Evolutionary conservation across 169 alveolate genomes (phyloP).

Genomic region (Pseudocohnilembus persalinus): DNA sequence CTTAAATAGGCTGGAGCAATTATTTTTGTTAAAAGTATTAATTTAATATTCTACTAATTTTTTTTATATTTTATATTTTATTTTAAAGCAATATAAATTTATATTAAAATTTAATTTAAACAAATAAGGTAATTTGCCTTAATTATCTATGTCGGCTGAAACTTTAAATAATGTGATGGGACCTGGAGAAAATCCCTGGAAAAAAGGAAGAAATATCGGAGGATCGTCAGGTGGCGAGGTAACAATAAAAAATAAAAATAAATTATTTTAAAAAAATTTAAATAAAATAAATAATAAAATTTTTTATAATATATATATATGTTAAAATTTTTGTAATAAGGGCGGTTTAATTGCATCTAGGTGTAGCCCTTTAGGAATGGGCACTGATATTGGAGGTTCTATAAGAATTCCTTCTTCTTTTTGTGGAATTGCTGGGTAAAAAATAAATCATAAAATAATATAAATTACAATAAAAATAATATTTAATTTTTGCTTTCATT

Average conservation of each 20-base stretch:
- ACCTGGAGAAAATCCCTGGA: slow-evolving; percentile 58
- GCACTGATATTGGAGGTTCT: slow-evolving; percentile 72
- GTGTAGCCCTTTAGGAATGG: slow-evolving; percentile 62
- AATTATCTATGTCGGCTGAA: slow-evolving; percentile 53
- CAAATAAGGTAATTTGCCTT: slow-evolving; percentile 61
- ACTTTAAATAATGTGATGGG: slow-evolving; percentile 63
- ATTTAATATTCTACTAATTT: too few species aligned
- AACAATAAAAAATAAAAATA: too few species aligned
- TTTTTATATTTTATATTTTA: too few species aligned
- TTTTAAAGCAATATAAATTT: too few species aligned
- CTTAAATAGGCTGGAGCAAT: background rate
- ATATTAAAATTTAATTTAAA: too few species aligned
- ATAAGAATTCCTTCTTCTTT: slow-evolving; percentile 69
- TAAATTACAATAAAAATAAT: background rate
- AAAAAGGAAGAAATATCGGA: slow-evolving; percentile 63
- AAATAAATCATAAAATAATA: background rate
- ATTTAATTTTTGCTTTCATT: too few species aligned
- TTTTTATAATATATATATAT: too few species aligned
- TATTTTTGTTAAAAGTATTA: background rate
- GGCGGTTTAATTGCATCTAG: slow-evolving; percentile 47
- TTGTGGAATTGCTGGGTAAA: slow-evolving; percentile 60
- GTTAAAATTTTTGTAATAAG: background rate
- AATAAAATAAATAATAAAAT: too few species aligned
- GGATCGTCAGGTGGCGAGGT: slow-evolving; percentile 83
- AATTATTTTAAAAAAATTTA: too few species aligned